phyloP scores from a whole-genome alignment of 2,329 filamentous ascomycete genomes.

The Phialocephala sp. region DNA sequence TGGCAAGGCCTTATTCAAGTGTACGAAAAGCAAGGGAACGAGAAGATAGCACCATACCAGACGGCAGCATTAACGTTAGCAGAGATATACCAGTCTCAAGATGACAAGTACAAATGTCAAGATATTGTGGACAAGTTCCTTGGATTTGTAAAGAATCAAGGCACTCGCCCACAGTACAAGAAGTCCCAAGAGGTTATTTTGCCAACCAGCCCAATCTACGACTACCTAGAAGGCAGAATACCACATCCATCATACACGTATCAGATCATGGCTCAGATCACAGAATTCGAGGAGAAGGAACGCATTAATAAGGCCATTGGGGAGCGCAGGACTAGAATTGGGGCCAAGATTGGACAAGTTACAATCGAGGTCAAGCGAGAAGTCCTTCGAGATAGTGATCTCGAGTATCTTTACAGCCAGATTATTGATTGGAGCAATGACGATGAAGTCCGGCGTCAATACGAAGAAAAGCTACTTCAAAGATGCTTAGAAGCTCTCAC shows the following conservation, averaged over 20 bases:
- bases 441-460: constrained; percentile 80
- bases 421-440: constrained; percentile 91
- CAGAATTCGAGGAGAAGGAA: constrained; percentile 86
- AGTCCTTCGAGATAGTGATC: constrained; percentile 73
- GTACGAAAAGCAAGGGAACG: constrained; percentile 76
- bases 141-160: constrained; percentile 73
- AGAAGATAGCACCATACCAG: constrained; percentile 76
- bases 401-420: constrained; percentile 82
- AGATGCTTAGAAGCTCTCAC: constrained; percentile 80
- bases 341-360: constrained; percentile 82
- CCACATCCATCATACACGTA: constrained; percentile 82
- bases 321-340: constrained; percentile 85
- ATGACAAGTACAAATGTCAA: constrained; percentile 67
- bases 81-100: constrained; percentile 71
- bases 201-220: constrained; percentile 81
- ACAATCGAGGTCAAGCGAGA: constrained; percentile 88
- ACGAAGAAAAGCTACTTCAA: constrained; percentile 88
- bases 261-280: constrained; percentile 79
- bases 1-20: constrained; percentile 90
- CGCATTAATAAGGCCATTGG: constrained; percentile 89
- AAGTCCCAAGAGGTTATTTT: constrained; percentile 77
- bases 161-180: constrained; percentile 75
- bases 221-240: constrained; percentile 81
- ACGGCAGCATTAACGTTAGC: constrained; percentile 75
- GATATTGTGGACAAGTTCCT: constrained; percentile 81